Base-by-base conservation (phyloP, 257 asterid genomes). In the Hygrophila difformis region DNA sequence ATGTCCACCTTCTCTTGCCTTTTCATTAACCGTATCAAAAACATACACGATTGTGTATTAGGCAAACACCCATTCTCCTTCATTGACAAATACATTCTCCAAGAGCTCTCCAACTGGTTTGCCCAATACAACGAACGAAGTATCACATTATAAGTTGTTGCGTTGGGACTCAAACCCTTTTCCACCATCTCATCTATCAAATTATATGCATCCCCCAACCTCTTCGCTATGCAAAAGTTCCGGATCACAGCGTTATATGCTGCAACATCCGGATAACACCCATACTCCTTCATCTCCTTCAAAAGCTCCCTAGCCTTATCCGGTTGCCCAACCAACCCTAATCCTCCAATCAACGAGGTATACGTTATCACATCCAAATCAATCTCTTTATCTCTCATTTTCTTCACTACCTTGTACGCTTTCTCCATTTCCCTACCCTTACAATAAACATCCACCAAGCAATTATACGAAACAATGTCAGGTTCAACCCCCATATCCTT, bases 231-330 rank as follows among this genome's bases (percentile, higher is more conserved):
- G 69, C 97, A 89, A 44, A 79, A 89, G 61, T 89, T 89, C 52
- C 93, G 68, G 49, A 89, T 82, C 4, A 56, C 72, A 9, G 97
- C 96, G 68, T 85, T 89, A 47, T 85, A 89, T 19, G 96, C 96
- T 22, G 94, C 93, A 42, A 51, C 94, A 63, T 85, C 97, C 0
- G 96, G 96, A 65, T 68, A 66, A 57, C 96, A 79, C 2, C 94
- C 94, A 17, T 79, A 77, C 55, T 85, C 96, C 60, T 39, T 82
- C 97, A 89, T 89, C 66, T 84, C 97, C 60, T 82, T 77, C 81
- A 89, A 79, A 23, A 84, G 43, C 8, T 70, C 78, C 66, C 82
- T 73, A 4, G 96, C 95, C 75, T 85, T 84, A 66, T 89, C 97
- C 0, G 96, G 97, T 60, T 81, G 95, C 38, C 97, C 96, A 35